Evolutionary conservation across 495 filamentous ascomycete genomes (phyloP).

Genomic region (Friedmanniomyces simplex): DNA sequence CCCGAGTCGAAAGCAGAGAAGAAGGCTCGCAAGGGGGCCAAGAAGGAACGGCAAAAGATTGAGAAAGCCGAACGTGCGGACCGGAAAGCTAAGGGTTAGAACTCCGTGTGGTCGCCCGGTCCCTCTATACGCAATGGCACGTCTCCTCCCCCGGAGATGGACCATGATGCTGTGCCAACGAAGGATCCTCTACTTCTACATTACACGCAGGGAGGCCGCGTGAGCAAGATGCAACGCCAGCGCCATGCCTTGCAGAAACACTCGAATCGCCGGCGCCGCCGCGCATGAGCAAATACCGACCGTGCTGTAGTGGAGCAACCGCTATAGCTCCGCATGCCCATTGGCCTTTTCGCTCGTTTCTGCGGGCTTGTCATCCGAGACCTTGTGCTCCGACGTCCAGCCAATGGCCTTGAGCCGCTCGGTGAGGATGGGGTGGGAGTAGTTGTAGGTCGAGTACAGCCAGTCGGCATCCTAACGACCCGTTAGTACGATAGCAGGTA

Average conservation of each 20-base stretch:
- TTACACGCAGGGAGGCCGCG: background rate
- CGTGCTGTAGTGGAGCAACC: background rate
- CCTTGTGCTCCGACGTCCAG: conserved; percentile 59
- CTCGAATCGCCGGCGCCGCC: background rate
- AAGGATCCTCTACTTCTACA: background rate
- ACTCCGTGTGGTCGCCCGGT: background rate
- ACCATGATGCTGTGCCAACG: background rate
- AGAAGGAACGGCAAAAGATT: conserved; percentile 27
- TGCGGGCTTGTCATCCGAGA: background rate
- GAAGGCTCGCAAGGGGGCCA: conserved; percentile 32
- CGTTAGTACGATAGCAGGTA: background rate
- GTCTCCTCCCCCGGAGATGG: background rate
- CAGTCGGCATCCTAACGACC: conserved; percentile 65
- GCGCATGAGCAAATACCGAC: background rate
- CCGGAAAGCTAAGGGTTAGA: conserved; percentile 33
- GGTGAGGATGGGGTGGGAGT: conserved; percentile 90
- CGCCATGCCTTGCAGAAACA: conserved; percentile 32
- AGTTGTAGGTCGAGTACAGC: conserved; percentile 96
- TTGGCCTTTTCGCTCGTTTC: conserved; percentile 4
- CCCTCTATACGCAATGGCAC: background rate
- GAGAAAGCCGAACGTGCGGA: conserved; percentile 14
- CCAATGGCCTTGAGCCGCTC: conserved; percentile 84
- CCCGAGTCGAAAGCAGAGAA: conserved; percentile 24
- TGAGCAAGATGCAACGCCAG: background rate
- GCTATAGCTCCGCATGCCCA: conserved; percentile 16